A percentile compares a stretch with the other conserved stretches of the same genome.
Evolutionary conservation across 257 asterid species (phyloP).

Genomic region (Solanum bulbocastanum): DNA sequence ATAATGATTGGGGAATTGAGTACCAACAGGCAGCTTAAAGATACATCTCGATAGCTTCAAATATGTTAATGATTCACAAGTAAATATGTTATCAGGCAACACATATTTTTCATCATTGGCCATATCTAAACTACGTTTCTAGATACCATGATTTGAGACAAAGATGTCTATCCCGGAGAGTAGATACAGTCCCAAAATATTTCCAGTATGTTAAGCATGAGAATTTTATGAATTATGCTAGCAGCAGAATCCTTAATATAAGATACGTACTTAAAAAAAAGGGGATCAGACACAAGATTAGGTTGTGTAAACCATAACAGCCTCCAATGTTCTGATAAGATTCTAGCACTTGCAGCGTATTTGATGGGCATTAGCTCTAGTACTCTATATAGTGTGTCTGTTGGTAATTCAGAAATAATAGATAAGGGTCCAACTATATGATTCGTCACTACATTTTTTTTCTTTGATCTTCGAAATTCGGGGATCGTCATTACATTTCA

Average conservation of each 20-base stretch:
- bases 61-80: neutral
- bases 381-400: neutral
- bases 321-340: neutral
- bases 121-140: neutral
- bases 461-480: no score
- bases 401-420: neutral
- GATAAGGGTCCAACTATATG: neutral
- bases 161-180: neutral
- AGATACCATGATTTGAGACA: neutral
- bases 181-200: neutral
- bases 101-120: neutral
- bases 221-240: neutral
- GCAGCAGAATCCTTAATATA: neutral
- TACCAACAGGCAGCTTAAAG: neutral
- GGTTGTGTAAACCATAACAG: neutral
- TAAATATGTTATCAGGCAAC: neutral
- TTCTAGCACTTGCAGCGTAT: neutral
- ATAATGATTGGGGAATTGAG: neutral
- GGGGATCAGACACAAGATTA: neutral
- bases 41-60: neutral
- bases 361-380: neutral
- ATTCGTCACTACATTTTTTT: neutral
- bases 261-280: neutral
- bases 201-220: neutral
- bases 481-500: no score